Evolutionary conservation across 352 stramenopile genomes (phyloP).

Genomic region (Globisporangium polare): DNA sequence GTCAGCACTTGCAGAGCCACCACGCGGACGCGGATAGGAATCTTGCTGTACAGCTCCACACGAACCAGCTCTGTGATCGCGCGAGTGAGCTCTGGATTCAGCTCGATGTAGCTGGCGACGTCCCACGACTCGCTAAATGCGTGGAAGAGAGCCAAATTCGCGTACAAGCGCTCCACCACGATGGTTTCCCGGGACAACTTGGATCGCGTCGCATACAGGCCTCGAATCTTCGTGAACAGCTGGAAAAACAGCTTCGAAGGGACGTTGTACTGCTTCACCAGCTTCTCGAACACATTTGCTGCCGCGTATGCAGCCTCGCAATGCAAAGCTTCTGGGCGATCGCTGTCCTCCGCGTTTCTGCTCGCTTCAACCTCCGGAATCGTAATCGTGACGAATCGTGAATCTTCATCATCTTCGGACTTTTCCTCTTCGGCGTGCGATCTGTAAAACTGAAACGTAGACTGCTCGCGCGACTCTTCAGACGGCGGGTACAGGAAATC

Average conservation of each 20-base stretch:
- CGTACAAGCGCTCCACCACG: constrained; percentile 65
- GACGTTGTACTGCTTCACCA: constrained; percentile 50
- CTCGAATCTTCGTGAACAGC: constrained; percentile 63
- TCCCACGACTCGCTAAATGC: constrained; percentile 73
- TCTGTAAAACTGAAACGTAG: constrained; percentile 71
- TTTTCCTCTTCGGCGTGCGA: constrained; percentile 18
- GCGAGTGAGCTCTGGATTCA: constrained; percentile 71
- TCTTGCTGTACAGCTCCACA: constrained; percentile 56
- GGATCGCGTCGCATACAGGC: constrained; percentile 31
- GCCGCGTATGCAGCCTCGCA: constrained; percentile 24
- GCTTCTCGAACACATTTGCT: constrained; percentile 41
- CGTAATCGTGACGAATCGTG: constrained; percentile 33
- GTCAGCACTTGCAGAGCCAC: constrained; percentile 68
- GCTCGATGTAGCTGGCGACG: constrained; percentile 74
- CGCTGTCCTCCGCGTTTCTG: constrained; percentile 17
- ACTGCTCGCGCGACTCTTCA: constrained; percentile 13
- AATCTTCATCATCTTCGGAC: constrained; percentile 13
- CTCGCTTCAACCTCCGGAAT: constrained; percentile 21
- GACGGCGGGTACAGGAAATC: constrained; percentile 38
- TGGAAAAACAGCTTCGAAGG: constrained; percentile 70
- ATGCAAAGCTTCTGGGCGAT: constrained; percentile 15
- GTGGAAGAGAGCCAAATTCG: constrained; percentile 70
- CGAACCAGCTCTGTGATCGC: constrained; percentile 72
- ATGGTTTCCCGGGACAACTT: constrained; percentile 36
- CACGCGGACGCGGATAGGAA: constrained; percentile 57